Evolutionary conservation across 2,329 filamentous ascomycete species (phyloP), one percentile per base, ranked within the genome.

Genomic region (Zasmidium cellare): DNA sequence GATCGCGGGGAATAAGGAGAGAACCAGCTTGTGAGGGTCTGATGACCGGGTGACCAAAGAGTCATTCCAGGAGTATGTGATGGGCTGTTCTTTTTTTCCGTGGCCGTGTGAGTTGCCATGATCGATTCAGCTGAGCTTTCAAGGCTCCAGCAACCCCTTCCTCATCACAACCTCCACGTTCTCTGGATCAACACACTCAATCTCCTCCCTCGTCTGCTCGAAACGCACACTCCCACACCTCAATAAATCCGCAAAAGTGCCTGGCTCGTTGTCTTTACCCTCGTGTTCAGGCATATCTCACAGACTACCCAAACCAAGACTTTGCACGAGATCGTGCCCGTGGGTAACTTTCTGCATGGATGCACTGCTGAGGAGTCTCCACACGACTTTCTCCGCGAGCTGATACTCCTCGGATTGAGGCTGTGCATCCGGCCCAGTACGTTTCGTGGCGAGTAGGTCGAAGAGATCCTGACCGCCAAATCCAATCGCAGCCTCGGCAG

Each of bases 181-280:
- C 35, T 41, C 35, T 3, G 35, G 35, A 41, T 50, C 47, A 20
- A 50, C 23, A 19, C 14, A 31, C n/a, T 20, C 24, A 19, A 50
- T 44, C 5, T 16, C 24, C n/a, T 25, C n/a, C 18, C 47, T 25
- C 22, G 60, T 65, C 56, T 69, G 69, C 48, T 64, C 62, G 48
- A 69, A 70, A 59, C 70, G 62, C 9, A 68, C 59, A 45, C 58
- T 65, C 5, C 67, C 68, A 51, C 69, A 69, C 51, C 70, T 62
- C 20, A 70, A 51, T 28, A 68, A 53, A 58, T 65, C 63, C 6
- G 66, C 68, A 58, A 71, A 72, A 2, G 69, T 71, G 3, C 67
- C 68, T 18, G 55, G 49, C 46, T 64, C 61, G 41, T 58, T 53
- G 41, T 72, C 70, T 23, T 60, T 63, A 16, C 62, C 56, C 50